Evolutionary conservation across 2,329 filamentous ascomycete species (phyloP), one percentile per base, ranked within the genome.

Genomic region (Hypoxylon sp.): DNA sequence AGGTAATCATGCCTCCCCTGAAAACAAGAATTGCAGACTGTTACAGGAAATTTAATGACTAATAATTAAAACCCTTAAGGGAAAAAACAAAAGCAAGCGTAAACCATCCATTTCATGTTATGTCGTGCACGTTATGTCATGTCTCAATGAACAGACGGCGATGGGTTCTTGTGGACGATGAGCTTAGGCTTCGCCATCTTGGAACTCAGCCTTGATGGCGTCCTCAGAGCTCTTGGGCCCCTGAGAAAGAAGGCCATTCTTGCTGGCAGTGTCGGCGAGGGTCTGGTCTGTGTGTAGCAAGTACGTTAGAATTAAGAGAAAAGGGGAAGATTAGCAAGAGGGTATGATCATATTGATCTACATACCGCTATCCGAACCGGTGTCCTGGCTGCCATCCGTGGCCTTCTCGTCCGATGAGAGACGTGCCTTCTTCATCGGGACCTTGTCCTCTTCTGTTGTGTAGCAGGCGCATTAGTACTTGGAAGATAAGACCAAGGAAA

Each of bases 321-420:
- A 7, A 37, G 6, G 7, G 40, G 27, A 22, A 27, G 25, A 33
- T 35, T 17, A 44, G 7, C 1, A 6, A n/a, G 31, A 11, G 10
- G 13, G 4, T n/a, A 33, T 25, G 48, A 27, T 11, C 35, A 22
- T 17, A 17, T 14, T 46, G 20, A 30, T 13, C 35, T 35, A 60
- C 60, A 6, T 63, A 67, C 63, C 57, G 8, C 8, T 33, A 6
- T 60, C 63, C 5, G 13, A 33, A 1, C 31, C 31, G 5, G 37
- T 35, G n/a, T 48, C 50, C 8, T 44, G 49, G 14, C 49, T 35
- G 22, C 14, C 25, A 10, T 13, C 6, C 13, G n/a, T 10, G 54
- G 10, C 11, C 20, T 42, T 53, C 27, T 53, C 57, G 10, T 66
- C 51, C 13, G 63, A 61, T 10, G 56, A 46, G 13, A 35, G 33